Conservation (phyloP, 2,329 filamentous ascomycete genomes). For the Metarhizium guizhouense region DNA sequence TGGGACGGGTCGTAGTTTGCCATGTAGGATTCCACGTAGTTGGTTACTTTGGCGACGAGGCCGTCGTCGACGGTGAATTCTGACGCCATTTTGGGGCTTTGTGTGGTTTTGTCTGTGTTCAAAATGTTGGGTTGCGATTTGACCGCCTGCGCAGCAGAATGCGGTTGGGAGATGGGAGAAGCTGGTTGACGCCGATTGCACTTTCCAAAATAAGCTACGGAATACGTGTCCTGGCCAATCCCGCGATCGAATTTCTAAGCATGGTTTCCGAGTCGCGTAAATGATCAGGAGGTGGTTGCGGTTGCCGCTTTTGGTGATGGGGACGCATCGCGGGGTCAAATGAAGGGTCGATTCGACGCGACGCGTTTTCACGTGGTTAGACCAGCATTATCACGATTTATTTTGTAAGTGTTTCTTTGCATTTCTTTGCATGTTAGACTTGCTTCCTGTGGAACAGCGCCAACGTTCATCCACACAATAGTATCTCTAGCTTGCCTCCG, state of each 20-base stretch:
- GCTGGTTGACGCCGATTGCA: too few species aligned
- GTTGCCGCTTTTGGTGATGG: neutral
- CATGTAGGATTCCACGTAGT: slow-evolving; percentile 65
- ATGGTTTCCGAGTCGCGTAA: neutral
- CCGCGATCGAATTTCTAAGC: neutral
- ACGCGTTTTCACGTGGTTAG: neutral
- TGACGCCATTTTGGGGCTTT: slow-evolving; percentile 14
- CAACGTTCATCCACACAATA: too few species aligned
- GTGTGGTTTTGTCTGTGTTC: neutral
- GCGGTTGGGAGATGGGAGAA: too few species aligned
- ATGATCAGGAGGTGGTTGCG: neutral
- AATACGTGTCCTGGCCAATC: neutral
- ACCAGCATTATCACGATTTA: too few species aligned
- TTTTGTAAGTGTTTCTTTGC: too few species aligned
- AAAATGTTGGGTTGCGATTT: neutral
- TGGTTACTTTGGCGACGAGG: slow-evolving; percentile 47
- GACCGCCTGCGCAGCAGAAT: too few species aligned
- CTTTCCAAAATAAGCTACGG: too few species aligned
- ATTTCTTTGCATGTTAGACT: too few species aligned
- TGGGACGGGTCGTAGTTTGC: slow-evolving; percentile 74
- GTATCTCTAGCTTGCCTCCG: too few species aligned
- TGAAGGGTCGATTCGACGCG: neutral
- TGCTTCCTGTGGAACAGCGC: too few species aligned
- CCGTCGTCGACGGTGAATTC: slow-evolving; percentile 24
- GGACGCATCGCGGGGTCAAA: neutral